phyloP scores from a whole-genome alignment of 139 green algal species.

The Auxenochlorella pyrenoidosa region DNA sequence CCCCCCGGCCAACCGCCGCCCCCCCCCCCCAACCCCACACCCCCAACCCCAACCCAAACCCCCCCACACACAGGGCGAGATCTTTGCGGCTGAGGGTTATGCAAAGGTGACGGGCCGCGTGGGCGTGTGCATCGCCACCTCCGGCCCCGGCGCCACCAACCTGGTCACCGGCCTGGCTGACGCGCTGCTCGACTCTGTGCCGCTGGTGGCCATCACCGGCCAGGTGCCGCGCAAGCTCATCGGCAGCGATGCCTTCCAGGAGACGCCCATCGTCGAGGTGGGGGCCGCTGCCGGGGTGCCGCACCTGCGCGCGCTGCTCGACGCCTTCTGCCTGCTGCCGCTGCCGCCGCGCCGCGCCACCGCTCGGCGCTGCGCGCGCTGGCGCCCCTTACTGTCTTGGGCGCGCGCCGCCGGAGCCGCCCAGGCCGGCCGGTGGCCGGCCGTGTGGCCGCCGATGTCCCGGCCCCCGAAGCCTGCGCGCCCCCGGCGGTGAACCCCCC shows the following conservation, averaged over 20 bases:
- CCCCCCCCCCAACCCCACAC: background rate
- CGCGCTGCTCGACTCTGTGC: constrained; percentile 97
- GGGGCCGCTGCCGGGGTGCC: background rate
- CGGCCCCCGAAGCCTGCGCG: too few relatives aligned
- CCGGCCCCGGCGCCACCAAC: constrained; percentile 97
- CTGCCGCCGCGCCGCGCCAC: too few relatives aligned
- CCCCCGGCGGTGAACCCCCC: too few relatives aligned
- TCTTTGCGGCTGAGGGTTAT: constrained; percentile 99
- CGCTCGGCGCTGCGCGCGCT: too few relatives aligned
- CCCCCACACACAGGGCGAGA: constrained; percentile 89
- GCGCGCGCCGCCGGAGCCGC: too few relatives aligned
- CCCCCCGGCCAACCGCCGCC: too few relatives aligned
- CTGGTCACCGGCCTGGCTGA: constrained; percentile 98
- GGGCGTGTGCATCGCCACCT: constrained; percentile 99
- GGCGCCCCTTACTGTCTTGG: too few relatives aligned
- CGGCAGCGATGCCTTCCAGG: constrained; percentile 97
- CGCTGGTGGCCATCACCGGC: constrained; percentile 98
- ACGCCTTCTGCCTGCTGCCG: too few relatives aligned
- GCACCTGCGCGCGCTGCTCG: too few relatives aligned
- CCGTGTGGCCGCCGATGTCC: too few relatives aligned
- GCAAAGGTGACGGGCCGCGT: constrained; percentile 95
- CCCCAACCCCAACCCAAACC: too few relatives aligned
- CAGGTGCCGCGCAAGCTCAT: constrained; percentile 90
- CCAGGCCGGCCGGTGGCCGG: too few relatives aligned
- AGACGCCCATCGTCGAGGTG: constrained; percentile 99